Percentiles rank a stretch among this genome's conserved stretches.
Conservation (phyloP, 495 filamentous ascomycete genomes). For the Lophium mytilinum region DNA sequence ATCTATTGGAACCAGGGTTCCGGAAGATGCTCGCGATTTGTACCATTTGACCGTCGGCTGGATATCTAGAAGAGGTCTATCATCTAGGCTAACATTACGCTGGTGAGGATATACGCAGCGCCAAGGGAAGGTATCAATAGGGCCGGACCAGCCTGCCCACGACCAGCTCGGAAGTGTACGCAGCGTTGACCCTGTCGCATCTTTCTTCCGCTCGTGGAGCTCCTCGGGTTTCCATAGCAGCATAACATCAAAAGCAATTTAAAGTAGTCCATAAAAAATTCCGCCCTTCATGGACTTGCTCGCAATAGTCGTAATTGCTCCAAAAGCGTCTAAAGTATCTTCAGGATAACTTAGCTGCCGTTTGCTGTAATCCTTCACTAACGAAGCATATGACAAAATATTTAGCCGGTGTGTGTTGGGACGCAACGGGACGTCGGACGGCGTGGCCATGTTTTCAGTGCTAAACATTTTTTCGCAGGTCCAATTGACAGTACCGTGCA, state of each 20-base stretch:
- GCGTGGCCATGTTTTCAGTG: neutral
- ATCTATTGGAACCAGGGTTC: neutral
- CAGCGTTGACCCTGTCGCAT: neutral
- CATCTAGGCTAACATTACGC: neutral
- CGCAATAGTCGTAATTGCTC: neutral
- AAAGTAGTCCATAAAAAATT: neutral
- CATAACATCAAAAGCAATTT: neutral
- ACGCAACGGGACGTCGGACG: neutral
- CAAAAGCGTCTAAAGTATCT: neutral
- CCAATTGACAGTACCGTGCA: neutral
- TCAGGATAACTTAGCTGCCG: neutral
- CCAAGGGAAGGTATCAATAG: neutral
- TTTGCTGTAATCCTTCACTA: neutral
- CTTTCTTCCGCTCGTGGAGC: neutral
- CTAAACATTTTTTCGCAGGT: neutral
- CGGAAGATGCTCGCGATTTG: neutral
- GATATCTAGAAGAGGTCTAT: neutral
- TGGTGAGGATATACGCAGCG: neutral
- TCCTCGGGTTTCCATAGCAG: conserved; percentile 3
- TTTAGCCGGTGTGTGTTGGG: neutral
- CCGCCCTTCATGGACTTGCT: neutral
- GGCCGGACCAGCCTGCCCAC: neutral
- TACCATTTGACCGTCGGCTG: neutral
- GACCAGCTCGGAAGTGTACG: conserved; percentile 1
- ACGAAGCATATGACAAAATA: neutral